These are phyloP conservation scores for Limnomonas spitsbergensis DNA, from an alignment of 139 green algal species.

Conservation along the genomic window DNA sequence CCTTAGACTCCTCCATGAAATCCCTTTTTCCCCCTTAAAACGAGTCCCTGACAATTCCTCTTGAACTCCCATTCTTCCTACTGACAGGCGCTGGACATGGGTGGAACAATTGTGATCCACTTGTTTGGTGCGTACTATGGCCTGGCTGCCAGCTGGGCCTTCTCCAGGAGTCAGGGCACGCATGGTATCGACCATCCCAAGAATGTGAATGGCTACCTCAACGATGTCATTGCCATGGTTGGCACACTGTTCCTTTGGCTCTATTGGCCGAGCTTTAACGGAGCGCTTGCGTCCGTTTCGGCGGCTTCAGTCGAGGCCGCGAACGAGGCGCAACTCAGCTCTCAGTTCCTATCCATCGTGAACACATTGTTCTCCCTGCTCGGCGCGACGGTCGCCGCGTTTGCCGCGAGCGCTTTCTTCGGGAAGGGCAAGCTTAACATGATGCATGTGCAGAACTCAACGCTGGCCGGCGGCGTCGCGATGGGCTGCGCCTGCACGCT, in stretches of 20 bases:
- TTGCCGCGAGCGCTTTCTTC: slow-evolving; percentile 34
- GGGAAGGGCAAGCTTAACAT: slow-evolving; percentile 48
- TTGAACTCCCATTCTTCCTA: too few relatives aligned
- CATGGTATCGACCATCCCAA: slow-evolving; percentile 29
- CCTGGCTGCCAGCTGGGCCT: slow-evolving; percentile 23
- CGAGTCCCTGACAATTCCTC: too few relatives aligned
- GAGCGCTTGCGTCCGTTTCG: slow-evolving; percentile 41
- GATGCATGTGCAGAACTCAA: slow-evolving; percentile 57
- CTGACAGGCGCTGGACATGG: slow-evolving; percentile 50
- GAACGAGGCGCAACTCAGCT: slow-evolving; percentile 5
- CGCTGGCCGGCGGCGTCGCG: slow-evolving; percentile 62
- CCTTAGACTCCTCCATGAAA: too few relatives aligned
- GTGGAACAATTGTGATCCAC: slow-evolving; percentile 45
- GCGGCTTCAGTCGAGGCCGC: background rate
- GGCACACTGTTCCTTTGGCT: slow-evolving; percentile 53
- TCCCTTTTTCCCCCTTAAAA: too few relatives aligned
- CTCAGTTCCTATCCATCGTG: slow-evolving; percentile 50
- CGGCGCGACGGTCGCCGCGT: slow-evolving; percentile 45
- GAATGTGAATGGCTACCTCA: slow-evolving; percentile 31
- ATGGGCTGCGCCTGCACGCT: slow-evolving; percentile 58
- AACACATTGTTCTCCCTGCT: slow-evolving; percentile 63
- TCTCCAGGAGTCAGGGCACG: slow-evolving; percentile 16
- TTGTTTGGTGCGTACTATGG: slow-evolving; percentile 37
- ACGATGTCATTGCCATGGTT: slow-evolving; percentile 40
- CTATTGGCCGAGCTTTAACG: slow-evolving; percentile 66